A percentile compares a stretch with the other conserved stretches of the same genome.
Conservation (phyloP, 306 rosid genomes). For the Carpinus viminea region DNA sequence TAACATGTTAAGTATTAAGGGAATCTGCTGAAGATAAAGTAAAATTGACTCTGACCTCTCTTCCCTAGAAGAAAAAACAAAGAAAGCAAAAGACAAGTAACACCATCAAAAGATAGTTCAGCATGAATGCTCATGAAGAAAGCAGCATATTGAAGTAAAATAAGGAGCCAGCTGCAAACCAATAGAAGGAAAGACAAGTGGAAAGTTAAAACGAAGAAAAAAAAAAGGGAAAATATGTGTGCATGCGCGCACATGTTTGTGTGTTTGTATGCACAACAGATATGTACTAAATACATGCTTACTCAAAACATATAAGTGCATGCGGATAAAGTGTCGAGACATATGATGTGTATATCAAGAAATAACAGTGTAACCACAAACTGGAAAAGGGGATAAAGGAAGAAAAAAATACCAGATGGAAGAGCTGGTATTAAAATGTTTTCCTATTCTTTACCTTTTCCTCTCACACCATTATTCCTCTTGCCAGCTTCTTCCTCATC, state of each 20-base stretch:
- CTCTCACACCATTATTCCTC: conserved; percentile 68
- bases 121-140: not conserved
- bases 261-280: not conserved
- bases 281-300: not conserved
- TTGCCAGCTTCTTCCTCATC: conserved; percentile 56
- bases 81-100: not conserved
- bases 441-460: conserved; percentile 53
- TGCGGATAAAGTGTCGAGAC: not conserved
- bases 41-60: not conserved
- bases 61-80: not conserved
- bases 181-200: not conserved
- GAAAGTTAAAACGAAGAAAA: not conserved
- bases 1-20: not conserved
- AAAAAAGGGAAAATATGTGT: not conserved
- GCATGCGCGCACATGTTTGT: too few relatives aligned
- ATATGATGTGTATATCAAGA: not conserved
- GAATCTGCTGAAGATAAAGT: not conserved
- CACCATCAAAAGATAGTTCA: not conserved
- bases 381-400: not conserved
- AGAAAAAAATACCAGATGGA: not conserved
- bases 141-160: not conserved
- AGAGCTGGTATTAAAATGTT: conserved; percentile 9
- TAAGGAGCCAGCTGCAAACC: not conserved
- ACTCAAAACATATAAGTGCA: not conserved
- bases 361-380: not conserved